phyloP scores from a whole-genome alignment of 495 filamentous ascomycete genomes.

The Hypoxylon perforatum region DNA sequence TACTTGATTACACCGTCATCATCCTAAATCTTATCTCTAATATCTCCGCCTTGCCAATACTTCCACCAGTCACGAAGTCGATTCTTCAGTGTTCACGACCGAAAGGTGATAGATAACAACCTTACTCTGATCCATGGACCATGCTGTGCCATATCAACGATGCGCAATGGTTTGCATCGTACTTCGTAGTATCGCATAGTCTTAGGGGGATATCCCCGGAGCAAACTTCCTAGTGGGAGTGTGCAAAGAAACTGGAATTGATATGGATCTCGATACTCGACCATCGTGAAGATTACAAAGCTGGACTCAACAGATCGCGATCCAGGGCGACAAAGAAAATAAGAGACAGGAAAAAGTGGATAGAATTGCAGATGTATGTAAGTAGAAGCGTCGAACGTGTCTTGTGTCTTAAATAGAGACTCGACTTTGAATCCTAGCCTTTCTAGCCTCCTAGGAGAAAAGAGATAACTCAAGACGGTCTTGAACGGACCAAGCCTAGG shows the following conservation, averaged over 20 bases:
- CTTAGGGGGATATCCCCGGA: constrained; percentile 12
- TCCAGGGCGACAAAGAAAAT: constrained; percentile 21
- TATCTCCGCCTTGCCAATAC: constrained; percentile 25
- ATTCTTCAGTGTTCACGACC: neutral
- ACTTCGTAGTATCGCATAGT: constrained; percentile 3
- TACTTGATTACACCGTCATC: constrained; percentile 24
- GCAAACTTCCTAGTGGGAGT: constrained; percentile 14
- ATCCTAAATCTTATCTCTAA: constrained; percentile 35
- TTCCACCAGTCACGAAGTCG: neutral
- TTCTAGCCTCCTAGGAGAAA: constrained; percentile 5
- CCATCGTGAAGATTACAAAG: constrained; percentile 21
- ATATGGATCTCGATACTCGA: constrained; percentile 12
- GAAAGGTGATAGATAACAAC: constrained; percentile 29
- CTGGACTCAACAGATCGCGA: constrained; percentile 25
- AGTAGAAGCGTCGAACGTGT: neutral
- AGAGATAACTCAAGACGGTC: constrained; percentile 15
- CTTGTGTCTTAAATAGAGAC: constrained; percentile 30
- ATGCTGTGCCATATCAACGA: too few species aligned
- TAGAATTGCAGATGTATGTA: neutral
- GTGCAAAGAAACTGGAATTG: constrained; percentile 1
- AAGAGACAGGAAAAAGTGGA: constrained; percentile 11
- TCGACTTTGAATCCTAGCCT: constrained; percentile 17
- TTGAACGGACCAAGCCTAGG: constrained; percentile 9
- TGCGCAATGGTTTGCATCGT: constrained; percentile 2
- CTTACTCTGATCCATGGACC: constrained; percentile 4